phyloP scores from a whole-genome alignment of 805 yeast genomes.

The Jamesozyma hellenica region DNA sequence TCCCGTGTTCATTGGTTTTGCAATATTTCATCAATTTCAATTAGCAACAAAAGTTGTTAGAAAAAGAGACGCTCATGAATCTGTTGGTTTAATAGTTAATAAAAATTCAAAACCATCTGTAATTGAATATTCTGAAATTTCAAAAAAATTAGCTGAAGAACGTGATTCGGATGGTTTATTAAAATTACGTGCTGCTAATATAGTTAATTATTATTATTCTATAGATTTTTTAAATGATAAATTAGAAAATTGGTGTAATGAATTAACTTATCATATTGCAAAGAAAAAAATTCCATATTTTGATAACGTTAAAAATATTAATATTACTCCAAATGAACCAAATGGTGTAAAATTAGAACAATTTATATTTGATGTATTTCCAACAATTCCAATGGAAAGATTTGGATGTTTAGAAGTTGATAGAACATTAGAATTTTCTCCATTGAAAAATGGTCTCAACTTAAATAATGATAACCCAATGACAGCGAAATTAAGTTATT shows the following conservation, averaged over 20 bases:
- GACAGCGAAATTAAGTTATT: conserved; percentile 58
- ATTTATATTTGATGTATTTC: conserved; percentile 93
- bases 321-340: conserved; percentile 51
- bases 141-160: conserved; percentile 59
- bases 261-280: conserved; percentile 91
- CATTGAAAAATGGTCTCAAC: conserved; percentile 83
- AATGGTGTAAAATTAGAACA: conserved; percentile 95
- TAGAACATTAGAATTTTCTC: conserved; percentile 79
- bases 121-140: conserved; percentile 88
- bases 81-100: conserved; percentile 84
- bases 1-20: conserved; percentile 76
- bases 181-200: conserved; percentile 85
- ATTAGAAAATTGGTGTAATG: conserved; percentile 61
- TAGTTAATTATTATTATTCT: conserved; percentile 92
- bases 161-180: conserved; percentile 53
- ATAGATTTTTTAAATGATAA: conserved; percentile 53
- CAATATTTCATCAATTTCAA: conserved; percentile 54
- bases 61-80: conserved; percentile 76
- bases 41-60: conserved; percentile 92
- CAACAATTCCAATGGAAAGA: conserved; percentile 52
- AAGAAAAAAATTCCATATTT: conserved; percentile 70
- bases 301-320: conserved; percentile 37
- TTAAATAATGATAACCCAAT: conserved; percentile 77
- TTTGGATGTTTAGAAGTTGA: conserved; percentile 92
- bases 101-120: conserved; percentile 69